phyloP scores from a whole-genome alignment of 768 basidiomycete genomes.

The Pleurotus cornucopiae region DNA sequence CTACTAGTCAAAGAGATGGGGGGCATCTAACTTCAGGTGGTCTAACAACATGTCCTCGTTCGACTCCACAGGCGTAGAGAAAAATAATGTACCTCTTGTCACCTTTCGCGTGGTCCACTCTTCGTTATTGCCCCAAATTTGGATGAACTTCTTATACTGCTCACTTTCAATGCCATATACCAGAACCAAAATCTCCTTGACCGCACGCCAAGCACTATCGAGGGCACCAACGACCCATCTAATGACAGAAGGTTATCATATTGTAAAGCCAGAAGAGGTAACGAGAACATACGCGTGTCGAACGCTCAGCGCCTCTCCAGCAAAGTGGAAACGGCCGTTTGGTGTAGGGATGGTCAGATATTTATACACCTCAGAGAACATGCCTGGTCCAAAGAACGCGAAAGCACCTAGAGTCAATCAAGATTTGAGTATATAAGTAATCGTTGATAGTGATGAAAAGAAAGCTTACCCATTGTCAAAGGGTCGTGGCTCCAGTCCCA shows the following conservation, averaged over 20 bases:
- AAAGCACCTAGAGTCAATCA: conserved; percentile 25
- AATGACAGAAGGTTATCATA: not conserved
- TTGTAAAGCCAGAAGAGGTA: too few species aligned
- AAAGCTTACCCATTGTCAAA: conserved; percentile 26
- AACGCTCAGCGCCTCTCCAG: conserved; percentile 33
- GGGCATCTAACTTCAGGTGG: not conserved
- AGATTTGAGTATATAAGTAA: too few species aligned
- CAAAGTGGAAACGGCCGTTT: conserved; percentile 26
- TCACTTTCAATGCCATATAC: conserved; percentile 1
- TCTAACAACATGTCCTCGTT: not conserved
- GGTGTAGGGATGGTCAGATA: conserved; percentile 24
- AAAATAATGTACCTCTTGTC: not conserved
- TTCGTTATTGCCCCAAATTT: conserved; percentile 2
- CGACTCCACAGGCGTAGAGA: not conserved
- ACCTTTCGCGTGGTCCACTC: not conserved
- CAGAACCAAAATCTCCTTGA: conserved; percentile 15
- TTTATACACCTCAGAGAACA: conserved; percentile 28
- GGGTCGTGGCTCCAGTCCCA: conserved; percentile 32
- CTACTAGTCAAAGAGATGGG: not conserved
- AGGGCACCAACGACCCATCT: conserved; percentile 37
- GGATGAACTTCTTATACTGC: not conserved
- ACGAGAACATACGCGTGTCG: conserved; percentile 24
- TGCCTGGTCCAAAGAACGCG: conserved; percentile 36
- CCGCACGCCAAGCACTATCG: conserved; percentile 31
- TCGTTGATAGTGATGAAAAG: not conserved